These are phyloP conservation scores for Elaeagnus macrophylla DNA, from an alignment of 306 rosid species.

Conservation along the genomic window DNA sequence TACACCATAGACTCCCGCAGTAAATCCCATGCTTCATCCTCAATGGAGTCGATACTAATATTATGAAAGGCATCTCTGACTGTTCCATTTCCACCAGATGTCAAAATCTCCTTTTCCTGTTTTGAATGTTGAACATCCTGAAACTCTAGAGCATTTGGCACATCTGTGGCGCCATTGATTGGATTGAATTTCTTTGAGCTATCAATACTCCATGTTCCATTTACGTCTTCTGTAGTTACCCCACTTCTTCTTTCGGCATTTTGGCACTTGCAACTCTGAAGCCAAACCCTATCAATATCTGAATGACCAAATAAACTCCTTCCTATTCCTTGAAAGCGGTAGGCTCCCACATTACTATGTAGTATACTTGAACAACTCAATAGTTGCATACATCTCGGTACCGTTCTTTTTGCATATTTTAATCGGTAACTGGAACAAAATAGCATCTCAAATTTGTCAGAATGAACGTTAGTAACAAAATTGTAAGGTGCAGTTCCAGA, in stretches of 20 bases:
- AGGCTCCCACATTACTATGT: slow-evolving; percentile 15
- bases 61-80: slow-evolving; percentile 23
- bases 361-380: slow-evolving; percentile 27
- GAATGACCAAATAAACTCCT: slow-evolving; percentile 13
- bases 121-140: slow-evolving; percentile 44
- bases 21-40: slow-evolving; percentile 82
- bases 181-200: slow-evolving; percentile 31
- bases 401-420: slow-evolving; percentile 35
- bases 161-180: slow-evolving; percentile 22
- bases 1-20: slow-evolving; percentile 59
- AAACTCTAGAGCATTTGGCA: slow-evolving; percentile 30
- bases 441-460: slow-evolving; percentile 21
- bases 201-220: slow-evolving; percentile 39
- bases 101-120: slow-evolving; percentile 35
- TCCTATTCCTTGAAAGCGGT: slow-evolving; percentile 22
- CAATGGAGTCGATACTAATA: slow-evolving; percentile 33
- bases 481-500: slow-evolving; percentile 35
- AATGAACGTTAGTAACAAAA: slow-evolving; percentile 19
- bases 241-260: slow-evolving; percentile 37
- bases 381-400: slow-evolving; percentile 22
- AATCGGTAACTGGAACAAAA: slow-evolving; percentile 14
- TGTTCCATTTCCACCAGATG: slow-evolving; percentile 43
- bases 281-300: slow-evolving; percentile 14
- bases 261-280: slow-evolving; percentile 54
- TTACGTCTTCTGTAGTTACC: slow-evolving; percentile 32